phyloP scores from a whole-genome alignment of 345 rosid genomes.

The Angophora floribunda region DNA sequence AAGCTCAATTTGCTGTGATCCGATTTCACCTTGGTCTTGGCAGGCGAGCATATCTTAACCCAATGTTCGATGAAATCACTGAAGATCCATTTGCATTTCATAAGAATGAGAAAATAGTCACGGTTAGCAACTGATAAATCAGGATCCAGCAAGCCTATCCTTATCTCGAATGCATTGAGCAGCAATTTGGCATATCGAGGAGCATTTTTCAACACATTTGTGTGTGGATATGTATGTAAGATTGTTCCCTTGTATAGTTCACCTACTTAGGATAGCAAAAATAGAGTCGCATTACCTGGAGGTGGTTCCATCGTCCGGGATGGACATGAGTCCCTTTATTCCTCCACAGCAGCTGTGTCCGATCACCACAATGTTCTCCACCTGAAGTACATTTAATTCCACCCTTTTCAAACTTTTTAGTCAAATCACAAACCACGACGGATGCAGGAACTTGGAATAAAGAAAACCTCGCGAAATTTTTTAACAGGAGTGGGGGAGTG shows the following conservation, averaged over 20 bases:
- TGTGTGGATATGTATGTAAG: not conserved
- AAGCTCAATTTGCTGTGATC: slow-evolving; percentile 25
- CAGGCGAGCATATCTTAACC: slow-evolving; percentile 72
- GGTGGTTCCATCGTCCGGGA: slow-evolving; percentile 51
- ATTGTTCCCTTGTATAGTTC: not conserved
- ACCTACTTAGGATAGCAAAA: not conserved
- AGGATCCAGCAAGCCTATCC: not conserved
- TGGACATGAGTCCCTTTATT: slow-evolving; percentile 85
- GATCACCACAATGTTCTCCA: slow-evolving; percentile 77
- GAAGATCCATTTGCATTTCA: not conserved
- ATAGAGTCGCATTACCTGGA: slow-evolving; percentile 19
- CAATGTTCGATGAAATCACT: slow-evolving; percentile 91
- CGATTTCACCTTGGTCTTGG: slow-evolving; percentile 62
- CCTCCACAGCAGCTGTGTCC: slow-evolving; percentile 99
- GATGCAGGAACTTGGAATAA: not conserved
- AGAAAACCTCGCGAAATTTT: not conserved
- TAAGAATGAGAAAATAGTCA: not conserved
- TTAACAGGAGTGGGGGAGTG: not conserved
- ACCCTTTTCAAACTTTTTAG: not conserved
- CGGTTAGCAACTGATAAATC: not conserved
- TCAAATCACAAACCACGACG: not conserved
- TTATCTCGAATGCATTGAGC: not conserved
- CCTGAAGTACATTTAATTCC: slow-evolving; percentile 24
- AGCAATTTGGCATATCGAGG: not conserved
- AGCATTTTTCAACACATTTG: not conserved